phyloP scores from a whole-genome alignment of 108 stramenopile genomes.

The Cyclotella cryptica region DNA sequence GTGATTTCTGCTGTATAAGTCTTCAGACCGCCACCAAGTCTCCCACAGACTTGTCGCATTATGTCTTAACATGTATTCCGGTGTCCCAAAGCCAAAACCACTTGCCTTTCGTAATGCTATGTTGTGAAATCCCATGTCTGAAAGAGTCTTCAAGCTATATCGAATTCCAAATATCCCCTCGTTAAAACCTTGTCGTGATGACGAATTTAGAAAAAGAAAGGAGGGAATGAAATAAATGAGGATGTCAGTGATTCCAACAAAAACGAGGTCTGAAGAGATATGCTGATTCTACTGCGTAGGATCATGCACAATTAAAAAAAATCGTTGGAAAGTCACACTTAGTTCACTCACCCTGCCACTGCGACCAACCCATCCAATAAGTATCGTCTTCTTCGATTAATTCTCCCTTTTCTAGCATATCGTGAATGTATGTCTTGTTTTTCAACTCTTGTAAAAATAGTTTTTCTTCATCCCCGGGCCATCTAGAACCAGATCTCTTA shows the following conservation, averaged over 20 bases:
- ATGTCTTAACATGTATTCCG: slow-evolving; percentile 52
- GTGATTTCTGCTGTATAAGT: slow-evolving; percentile 51
- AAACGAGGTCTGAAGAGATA: too few species aligned
- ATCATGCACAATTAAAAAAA: too few species aligned
- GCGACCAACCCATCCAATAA: slow-evolving; percentile 24
- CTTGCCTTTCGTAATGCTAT: slow-evolving; percentile 34
- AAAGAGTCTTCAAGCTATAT: slow-evolving; percentile 36
- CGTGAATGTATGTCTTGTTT: neutral
- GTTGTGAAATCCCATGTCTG: slow-evolving; percentile 43
- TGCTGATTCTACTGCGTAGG: too few species aligned
- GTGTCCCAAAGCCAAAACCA: slow-evolving; percentile 38
- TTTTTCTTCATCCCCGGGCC: slow-evolving; percentile 9
- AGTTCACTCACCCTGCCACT: slow-evolving; percentile 23
- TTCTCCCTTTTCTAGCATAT: slow-evolving; percentile 13
- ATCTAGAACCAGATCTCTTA: slow-evolving; percentile 20
- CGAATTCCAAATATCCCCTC: slow-evolving; percentile 42
- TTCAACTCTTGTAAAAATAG: neutral
- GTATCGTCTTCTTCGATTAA: slow-evolving; percentile 5
- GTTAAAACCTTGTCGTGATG: slow-evolving; percentile 19
- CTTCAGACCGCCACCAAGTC: slow-evolving; percentile 53
- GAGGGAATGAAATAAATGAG: too few species aligned
- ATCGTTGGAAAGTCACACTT: too few species aligned
- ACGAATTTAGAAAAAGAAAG: too few species aligned
- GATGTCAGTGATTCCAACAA: too few species aligned
- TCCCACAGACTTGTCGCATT: slow-evolving; percentile 65